phyloP scores from a whole-genome alignment of 345 rosid species.

The Populus euphratica region DNA sequence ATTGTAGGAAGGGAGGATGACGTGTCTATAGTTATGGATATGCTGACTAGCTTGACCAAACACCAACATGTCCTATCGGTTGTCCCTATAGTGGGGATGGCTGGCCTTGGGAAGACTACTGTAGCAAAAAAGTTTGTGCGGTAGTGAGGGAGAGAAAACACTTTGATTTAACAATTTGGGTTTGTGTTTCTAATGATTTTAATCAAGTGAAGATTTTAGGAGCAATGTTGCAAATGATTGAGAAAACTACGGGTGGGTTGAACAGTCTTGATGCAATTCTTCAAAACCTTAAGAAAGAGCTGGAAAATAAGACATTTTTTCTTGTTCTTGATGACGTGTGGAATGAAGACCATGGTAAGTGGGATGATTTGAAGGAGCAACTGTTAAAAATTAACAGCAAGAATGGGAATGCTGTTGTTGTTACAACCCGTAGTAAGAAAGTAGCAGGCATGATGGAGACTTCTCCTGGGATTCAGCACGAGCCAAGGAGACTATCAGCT shows the following conservation, averaged over 20 bases:
- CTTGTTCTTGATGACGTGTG: conserved; percentile 27
- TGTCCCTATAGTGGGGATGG: conserved; percentile 22
- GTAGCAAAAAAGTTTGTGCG: conserved; percentile 13
- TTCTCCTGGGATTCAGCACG: neutral
- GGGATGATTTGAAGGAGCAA: conserved; percentile 6
- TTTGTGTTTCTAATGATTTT: conserved; percentile 17
- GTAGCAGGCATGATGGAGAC: conserved; percentile 12
- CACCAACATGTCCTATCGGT: neutral
- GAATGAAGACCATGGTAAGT: neutral
- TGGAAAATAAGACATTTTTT: conserved; percentile 12
- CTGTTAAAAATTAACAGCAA: neutral
- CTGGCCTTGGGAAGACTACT: conserved; percentile 27
- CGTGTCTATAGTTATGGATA: neutral
- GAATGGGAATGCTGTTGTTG: conserved; percentile 4
- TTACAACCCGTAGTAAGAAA: conserved; percentile 20
- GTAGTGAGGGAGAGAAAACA: neutral
- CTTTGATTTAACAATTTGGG: conserved; percentile 6
- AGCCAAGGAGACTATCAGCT: neutral
- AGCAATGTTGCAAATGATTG: conserved; percentile 11
- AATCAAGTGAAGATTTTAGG: neutral
- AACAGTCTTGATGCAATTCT: neutral
- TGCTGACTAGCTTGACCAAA: neutral
- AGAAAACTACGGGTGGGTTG: neutral
- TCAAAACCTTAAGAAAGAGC: neutral
- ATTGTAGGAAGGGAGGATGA: conserved; percentile 14